A percentile compares a stretch with the other conserved stretches of the same genome.
Evolutionary conservation across 495 filamentous ascomycete genomes (phyloP).

Genomic region (Pseudotulostoma volvatum): DNA sequence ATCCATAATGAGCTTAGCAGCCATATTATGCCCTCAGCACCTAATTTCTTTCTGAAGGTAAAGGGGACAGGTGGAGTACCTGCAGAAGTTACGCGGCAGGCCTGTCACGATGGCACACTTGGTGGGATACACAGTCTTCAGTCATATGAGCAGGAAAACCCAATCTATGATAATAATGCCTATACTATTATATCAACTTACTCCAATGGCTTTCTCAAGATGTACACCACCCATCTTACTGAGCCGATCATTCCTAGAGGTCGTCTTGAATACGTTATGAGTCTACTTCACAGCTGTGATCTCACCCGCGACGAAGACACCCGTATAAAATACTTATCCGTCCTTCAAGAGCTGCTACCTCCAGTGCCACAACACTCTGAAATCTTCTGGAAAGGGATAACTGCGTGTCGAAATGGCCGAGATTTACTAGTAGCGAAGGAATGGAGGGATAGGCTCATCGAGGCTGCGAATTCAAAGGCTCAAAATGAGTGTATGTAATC

Average conservation of each 20-base stretch:
- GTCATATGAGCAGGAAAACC: constrained; percentile 22
- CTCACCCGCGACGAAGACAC: no score
- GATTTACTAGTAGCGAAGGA: constrained; percentile 11
- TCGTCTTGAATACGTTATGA: constrained; percentile 2
- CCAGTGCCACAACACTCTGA: background rate
- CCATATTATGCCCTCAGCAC: constrained; percentile 23
- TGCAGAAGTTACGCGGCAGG: constrained; percentile 21
- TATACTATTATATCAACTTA: constrained; percentile 21
- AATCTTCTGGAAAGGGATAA: constrained; percentile 1
- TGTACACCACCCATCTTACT: constrained; percentile 8
- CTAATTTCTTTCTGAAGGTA: constrained; percentile 28
- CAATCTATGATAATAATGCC: constrained; percentile 25
- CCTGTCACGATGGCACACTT: constrained; percentile 25
- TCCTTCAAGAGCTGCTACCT: no score
- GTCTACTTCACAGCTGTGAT: background rate
- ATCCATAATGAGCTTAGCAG: constrained; percentile 9
- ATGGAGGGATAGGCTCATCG: constrained; percentile 9
- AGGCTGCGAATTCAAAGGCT: constrained; percentile 7
- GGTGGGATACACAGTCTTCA: constrained; percentile 29
- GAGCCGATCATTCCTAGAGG: background rate
- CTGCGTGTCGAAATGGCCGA: constrained; percentile 6
- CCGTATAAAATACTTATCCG: no score
- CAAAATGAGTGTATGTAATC: background rate
- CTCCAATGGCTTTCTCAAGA: constrained; percentile 3
- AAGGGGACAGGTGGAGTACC: constrained; percentile 19